These are phyloP conservation scores for Penicillium glabrum DNA, from an alignment of 2,329 filamentous ascomycete genomes.

Conservation along the genomic window DNA sequence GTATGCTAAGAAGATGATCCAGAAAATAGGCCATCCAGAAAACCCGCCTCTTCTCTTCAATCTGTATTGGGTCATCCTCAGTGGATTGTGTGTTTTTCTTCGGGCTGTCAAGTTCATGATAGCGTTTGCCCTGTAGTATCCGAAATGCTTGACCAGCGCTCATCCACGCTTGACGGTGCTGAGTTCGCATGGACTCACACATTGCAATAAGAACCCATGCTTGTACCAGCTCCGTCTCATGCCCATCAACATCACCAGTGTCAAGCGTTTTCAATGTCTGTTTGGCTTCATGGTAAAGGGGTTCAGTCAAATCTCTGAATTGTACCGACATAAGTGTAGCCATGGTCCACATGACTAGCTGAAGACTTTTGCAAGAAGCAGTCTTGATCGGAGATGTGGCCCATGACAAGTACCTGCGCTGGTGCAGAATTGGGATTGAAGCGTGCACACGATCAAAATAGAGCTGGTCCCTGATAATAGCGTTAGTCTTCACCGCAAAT, in stretches of 20 bases:
- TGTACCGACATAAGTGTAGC: slow-evolving; percentile 24
- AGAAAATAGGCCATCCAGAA: slow-evolving; percentile 43
- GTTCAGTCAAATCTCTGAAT: slow-evolving; percentile 6
- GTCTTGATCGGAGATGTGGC: slow-evolving; percentile 6
- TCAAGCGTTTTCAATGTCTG: slow-evolving; percentile 10
- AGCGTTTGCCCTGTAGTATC: slow-evolving; percentile 33
- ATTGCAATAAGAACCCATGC: slow-evolving; percentile 17
- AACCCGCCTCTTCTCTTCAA: slow-evolving; percentile 33
- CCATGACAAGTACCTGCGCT: slow-evolving; percentile 20
- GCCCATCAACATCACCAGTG: background rate
- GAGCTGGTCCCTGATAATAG: slow-evolving; percentile 19
- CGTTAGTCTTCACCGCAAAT: background rate
- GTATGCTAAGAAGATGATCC: slow-evolving; percentile 35
- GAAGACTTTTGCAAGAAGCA: slow-evolving; percentile 10
- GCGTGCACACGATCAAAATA: slow-evolving; percentile 25
- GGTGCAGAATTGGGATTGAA: slow-evolving; percentile 20
- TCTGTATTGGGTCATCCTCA: slow-evolving; percentile 20
- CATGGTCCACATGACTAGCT: slow-evolving; percentile 38
- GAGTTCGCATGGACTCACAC: slow-evolving; percentile 20
- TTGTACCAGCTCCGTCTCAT: slow-evolving; percentile 1
- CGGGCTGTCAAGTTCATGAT: slow-evolving; percentile 31
- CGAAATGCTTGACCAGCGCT: slow-evolving; percentile 36
- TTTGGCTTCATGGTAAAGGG: slow-evolving; percentile 13
- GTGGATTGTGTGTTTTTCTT: background rate
- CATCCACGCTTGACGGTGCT: slow-evolving; percentile 33